Conservation (phyloP, 2,329 filamentous ascomycete genomes). For the Aspergillus sp. region DNA sequence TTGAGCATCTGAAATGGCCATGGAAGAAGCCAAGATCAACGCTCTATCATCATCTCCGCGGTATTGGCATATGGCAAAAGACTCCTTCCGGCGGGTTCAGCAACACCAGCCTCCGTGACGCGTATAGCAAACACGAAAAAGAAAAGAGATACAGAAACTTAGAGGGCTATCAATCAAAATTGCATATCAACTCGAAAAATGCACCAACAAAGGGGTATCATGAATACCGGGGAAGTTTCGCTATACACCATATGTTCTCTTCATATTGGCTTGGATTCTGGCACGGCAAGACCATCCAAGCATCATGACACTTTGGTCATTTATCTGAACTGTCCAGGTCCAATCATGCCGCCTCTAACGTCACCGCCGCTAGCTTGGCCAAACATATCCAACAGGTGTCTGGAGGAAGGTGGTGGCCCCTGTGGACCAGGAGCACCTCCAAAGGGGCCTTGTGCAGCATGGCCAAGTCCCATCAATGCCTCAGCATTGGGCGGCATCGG, state of each 20-base stretch:
- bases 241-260: neutral
- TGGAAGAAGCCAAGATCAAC: too few species aligned
- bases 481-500: conserved; percentile 36
- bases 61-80: conserved; percentile 1
- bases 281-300: neutral
- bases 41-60: neutral
- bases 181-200: neutral
- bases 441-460: conserved; percentile 30
- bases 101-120: conserved; percentile 1
- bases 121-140: neutral
- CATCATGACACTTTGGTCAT: neutral
- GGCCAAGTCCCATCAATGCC: conserved; percentile 32
- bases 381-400: conserved; percentile 42
- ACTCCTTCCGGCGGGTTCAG: neutral
- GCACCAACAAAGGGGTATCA: conserved; percentile 3
- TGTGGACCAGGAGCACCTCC: conserved; percentile 32
- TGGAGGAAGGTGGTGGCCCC: conserved; percentile 32
- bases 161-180: conserved; percentile 1
- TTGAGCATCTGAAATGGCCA: too few species aligned
- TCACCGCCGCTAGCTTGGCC: conserved; percentile 32
- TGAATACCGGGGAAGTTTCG: neutral
- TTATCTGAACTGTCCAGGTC: conserved; percentile 33
- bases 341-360: conserved; percentile 28
- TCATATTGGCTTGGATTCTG: neutral
- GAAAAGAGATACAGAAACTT: conserved; percentile 1